phyloP scores from a whole-genome alignment of 441 rosid species.

The Hura crepitans region DNA sequence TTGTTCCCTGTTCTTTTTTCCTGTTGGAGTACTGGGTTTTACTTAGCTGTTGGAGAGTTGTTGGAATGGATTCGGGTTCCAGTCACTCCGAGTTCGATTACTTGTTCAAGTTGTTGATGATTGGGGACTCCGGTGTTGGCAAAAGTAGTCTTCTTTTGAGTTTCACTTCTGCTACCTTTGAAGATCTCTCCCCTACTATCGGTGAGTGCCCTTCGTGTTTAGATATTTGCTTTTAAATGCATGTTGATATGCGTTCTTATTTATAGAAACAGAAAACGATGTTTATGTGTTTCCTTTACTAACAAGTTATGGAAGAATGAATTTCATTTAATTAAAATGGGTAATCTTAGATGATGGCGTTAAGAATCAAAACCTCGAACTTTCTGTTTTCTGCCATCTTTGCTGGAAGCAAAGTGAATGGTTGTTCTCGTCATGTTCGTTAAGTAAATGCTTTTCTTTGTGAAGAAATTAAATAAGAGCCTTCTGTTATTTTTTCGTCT shows the following conservation, averaged over 20 bases:
- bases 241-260: no score
- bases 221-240: no score
- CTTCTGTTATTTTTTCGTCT: background rate
- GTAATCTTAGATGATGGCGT: background rate
- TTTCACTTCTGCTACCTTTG: conserved; percentile 40
- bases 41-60: background rate
- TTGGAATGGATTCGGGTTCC: conserved; percentile 32
- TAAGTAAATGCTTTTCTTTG: background rate
- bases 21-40: no score
- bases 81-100: conserved; percentile 61
- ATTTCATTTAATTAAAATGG: background rate
- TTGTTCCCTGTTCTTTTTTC: background rate
- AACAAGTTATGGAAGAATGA: background rate
- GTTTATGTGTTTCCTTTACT: background rate
- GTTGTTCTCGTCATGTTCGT: background rate
- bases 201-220: conserved; percentile 26
- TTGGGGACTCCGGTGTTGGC: conserved; percentile 60
- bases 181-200: conserved; percentile 49
- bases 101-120: conserved; percentile 59
- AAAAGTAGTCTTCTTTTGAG: conserved; percentile 54
- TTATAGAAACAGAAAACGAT: no score
- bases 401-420: background rate
- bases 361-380: background rate
- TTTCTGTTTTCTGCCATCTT: background rate
- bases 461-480: background rate